Conservation (phyloP, 1,139 yeast species). For the Saccharomyces pastorianus region DNA sequence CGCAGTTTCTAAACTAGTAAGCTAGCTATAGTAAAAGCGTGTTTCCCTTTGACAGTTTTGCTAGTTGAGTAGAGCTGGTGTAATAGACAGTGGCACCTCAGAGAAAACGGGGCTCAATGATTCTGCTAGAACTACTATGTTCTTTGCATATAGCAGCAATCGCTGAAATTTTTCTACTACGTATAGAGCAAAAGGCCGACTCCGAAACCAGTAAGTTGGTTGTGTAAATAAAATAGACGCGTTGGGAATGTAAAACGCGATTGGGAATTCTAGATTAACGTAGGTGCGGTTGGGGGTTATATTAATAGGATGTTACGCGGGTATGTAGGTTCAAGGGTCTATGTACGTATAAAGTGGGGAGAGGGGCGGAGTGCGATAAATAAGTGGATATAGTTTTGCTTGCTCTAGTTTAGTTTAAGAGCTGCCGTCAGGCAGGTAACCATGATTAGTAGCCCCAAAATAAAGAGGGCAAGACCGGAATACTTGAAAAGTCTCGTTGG, state of each 20-base stretch:
- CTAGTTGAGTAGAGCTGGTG: neutral
- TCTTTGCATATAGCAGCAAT: neutral
- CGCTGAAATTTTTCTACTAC: neutral
- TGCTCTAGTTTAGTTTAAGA: neutral
- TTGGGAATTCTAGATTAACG: neutral
- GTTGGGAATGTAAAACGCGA: constrained; percentile 1
- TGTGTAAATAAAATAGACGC: neutral
- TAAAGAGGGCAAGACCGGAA: neutral
- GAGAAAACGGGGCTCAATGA: neutral
- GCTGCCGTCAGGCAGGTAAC: constrained; percentile 5
- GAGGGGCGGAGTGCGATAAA: neutral
- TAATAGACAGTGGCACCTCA: neutral
- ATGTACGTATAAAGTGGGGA: neutral
- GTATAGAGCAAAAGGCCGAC: neutral
- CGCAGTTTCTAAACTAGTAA: neutral
- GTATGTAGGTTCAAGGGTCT: constrained; percentile 1
- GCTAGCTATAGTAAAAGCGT: neutral
- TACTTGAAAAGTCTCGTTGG: neutral
- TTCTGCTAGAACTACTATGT: neutral
- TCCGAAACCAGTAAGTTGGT: neutral
- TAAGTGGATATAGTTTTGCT: neutral
- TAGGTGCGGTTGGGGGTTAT: neutral
- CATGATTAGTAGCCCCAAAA: constrained; percentile 6
- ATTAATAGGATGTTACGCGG: neutral
- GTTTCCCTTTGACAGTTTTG: neutral